Percentiles rank a stretch among this genome's conserved stretches.
phyloP scores from a whole-genome alignment of 2,329 filamentous ascomycete genomes.

The Claviceps humidiphila region DNA sequence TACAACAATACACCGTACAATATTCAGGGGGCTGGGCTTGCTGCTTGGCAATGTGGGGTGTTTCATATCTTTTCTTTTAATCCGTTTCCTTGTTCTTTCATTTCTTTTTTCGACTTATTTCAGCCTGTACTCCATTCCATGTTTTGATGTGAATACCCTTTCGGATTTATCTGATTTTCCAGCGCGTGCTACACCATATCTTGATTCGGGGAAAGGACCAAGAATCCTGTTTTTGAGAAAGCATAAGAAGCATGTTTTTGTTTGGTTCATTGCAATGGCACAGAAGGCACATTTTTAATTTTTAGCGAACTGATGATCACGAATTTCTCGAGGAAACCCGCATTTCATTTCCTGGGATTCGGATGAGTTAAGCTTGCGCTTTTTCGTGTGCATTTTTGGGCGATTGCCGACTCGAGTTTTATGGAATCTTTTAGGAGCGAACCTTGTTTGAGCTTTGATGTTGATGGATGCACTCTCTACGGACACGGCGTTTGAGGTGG shows the following conservation, averaged over 20 bases:
- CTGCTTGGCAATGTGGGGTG: neutral
- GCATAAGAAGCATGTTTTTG: slow-evolving; percentile 3
- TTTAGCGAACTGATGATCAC: neutral
- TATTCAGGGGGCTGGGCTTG: no score
- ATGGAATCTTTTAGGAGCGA: no score
- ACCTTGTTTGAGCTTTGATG: no score
- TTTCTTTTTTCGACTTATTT: neutral
- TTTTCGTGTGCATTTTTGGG: neutral
- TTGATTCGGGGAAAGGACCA: slow-evolving; percentile 6
- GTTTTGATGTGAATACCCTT: slow-evolving; percentile 6
- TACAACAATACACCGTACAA: neutral
- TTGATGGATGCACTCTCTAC: neutral
- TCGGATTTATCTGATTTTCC: slow-evolving; percentile 9
- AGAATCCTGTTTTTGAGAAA: neutral
- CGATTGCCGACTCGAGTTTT: neutral
- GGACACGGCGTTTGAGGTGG: slow-evolving; percentile 6
- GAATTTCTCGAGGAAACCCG: neutral
- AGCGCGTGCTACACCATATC: slow-evolving; percentile 8
- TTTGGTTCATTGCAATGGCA: slow-evolving; percentile 3
- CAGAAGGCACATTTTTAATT: neutral
- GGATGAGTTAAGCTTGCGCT: neutral
- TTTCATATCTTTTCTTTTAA: neutral
- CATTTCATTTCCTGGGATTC: neutral
- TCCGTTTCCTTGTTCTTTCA: neutral
- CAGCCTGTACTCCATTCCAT: neutral